Base-by-base conservation (phyloP, 306 rosid genomes). In the Trifolium repens region DNA sequence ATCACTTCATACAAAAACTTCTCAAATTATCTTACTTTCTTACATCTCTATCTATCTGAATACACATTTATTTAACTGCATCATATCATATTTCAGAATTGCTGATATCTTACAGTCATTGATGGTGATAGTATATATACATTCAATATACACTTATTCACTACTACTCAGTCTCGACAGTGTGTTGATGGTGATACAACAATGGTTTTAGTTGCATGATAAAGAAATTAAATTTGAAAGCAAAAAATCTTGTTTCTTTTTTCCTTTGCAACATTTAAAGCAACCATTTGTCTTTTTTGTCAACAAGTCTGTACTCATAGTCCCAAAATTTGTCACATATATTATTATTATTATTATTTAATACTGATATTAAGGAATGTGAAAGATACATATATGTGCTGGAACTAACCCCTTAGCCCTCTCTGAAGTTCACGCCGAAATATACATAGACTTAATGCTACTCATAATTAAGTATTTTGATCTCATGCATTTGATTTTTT, bases 51-150 rank as follows among this genome's bases (percentile, higher is more conserved):
- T 53, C 22, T 32, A 49, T 71, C 78, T 79, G 81, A 79, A 22
- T 17, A 44, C 69, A 60, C 62, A 71, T 74, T 78, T 74, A 80
- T 40, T 46, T 55, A 78, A 80, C 40, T 74, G 47, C 47, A 66
- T 75, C 81, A 54, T 79, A 67, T 60, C 54, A 19, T 74, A 74
- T 35, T 76, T 74, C 67, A 30, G 71, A 46, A 69, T 55, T 26
- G 80, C 66, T 55, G 75, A 74, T 40, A 70, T 64, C 78, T 63
- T 35, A 14, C 74, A 53, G 77, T 67, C 35, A 22, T 71, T 78
- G 79, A 74, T 42, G 67, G 75, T 71, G 84, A 78, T 85, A 69
- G 58, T 65, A 78, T 76, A 71, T 64, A 65, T 71, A 64, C 66
- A 81, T 74, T 70, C 79, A 83, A 65, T 32, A 62, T 43, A 49